Evolutionary conservation across 768 basidiomycete species (phyloP), one percentile per base, ranked within the genome.

Genomic region (Boletus rubropictus): DNA sequence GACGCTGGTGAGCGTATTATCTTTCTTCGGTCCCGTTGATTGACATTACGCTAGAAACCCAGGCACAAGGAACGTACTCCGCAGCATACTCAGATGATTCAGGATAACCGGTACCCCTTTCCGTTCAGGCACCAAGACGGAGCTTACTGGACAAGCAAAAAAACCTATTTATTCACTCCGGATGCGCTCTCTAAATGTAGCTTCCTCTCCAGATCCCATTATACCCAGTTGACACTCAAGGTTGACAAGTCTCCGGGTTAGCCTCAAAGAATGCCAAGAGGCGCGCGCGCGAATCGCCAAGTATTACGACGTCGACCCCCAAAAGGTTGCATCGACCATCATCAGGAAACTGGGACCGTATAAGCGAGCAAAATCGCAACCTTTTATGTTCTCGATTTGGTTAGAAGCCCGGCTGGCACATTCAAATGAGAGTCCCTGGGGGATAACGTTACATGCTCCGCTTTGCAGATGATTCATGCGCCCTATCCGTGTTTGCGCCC

Each of bases 51-150:
- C 35, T n/a, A 22, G 8, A 28, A 3, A 7, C 28, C 5, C 22
- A 65, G 61, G 35, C 24, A 29, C 47, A 24, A 12, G 62, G 62
- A 10, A 63, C 62, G 7, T 63, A 51, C 21, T 46, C 51, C 9
- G 29, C 50, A 14, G 63, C 48, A 2, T 64, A 63, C 39, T 53
- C 57, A 60, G 27, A 38, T 39, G 41, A 20, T 64, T n/a, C 38
- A 46, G 24, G 55, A 59, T n/a, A 43, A 42, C 1, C 57, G 62
- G 3, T 12, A 24, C 3, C 51, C 65, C 8, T 32, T 46, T n/a
- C 62, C 62, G 9, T 63, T 57, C 50, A 56, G 62, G 35, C 56
- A 54, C 27, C 43, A 41, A 21, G 40, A 58, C 10, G 63, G 63
- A 4, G 35, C 38, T 6, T 63, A 63, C 27, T 63, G 62, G 62